phyloP scores from a whole-genome alignment of 148 eudicot species.

The Gaultheria prostrata region DNA sequence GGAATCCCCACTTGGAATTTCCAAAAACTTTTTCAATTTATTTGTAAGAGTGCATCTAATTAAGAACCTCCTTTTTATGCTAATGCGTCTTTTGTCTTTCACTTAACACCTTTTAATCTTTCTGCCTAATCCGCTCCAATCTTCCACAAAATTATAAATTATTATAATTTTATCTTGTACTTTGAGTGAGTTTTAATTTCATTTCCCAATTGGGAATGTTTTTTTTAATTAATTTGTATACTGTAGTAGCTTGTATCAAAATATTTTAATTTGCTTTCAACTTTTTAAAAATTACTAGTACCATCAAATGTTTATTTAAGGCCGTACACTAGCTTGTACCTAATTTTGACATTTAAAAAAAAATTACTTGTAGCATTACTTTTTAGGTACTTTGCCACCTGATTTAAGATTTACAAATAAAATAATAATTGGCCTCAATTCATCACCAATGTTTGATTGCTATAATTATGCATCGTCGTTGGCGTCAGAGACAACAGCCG shows the following conservation, averaged over 20 bases:
- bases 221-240: not conserved
- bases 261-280: not conserved
- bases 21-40: not conserved
- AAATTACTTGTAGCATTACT: not conserved
- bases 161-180: not conserved
- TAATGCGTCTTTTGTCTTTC: not conserved
- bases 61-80: not conserved
- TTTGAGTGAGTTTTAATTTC: not conserved
- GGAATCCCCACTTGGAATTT: not conserved
- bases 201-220: not conserved
- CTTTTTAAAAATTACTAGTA: not conserved
- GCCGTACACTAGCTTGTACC: slow-evolving; percentile 2
- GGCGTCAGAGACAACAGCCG: not conserved
- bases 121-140: not conserved
- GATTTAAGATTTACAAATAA: not conserved
- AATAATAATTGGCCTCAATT: not conserved
- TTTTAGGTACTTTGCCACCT: not conserved
- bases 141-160: not conserved
- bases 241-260: not conserved
- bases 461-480: not conserved
- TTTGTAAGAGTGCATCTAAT: not conserved
- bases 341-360: not conserved
- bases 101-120: not conserved
- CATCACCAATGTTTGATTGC: not conserved
- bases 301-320: not conserved